phyloP scores from a whole-genome alignment of 768 basidiomycete genomes.

The Trichaptum fuscoviolaceum region DNA sequence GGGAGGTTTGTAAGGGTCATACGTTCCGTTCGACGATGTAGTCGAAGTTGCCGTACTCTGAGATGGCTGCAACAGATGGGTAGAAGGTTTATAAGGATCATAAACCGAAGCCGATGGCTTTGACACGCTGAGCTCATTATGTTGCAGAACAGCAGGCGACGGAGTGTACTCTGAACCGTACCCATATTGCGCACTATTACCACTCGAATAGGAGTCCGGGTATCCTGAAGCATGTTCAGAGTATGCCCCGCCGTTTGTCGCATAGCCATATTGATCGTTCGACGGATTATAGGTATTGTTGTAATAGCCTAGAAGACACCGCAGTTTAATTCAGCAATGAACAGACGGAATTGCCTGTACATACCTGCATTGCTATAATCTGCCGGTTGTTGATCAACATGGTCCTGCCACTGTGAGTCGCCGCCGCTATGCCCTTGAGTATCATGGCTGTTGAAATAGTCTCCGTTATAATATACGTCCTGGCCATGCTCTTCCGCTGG shows the following conservation, averaged over 20 bases:
- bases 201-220: neutral
- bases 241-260: neutral
- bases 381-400: neutral
- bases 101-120: slow-evolving; percentile 18
- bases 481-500: neutral
- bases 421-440: neutral
- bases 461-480: neutral
- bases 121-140: neutral
- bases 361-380: neutral
- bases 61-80: slow-evolving; percentile 17
- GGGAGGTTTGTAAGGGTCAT: slow-evolving; percentile 24
- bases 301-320: neutral
- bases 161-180: neutral
- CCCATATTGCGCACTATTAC: neutral
- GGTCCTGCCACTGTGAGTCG: neutral
- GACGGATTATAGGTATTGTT: neutral
- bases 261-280: neutral
- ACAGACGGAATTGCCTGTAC: neutral
- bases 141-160: neutral
- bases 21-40: slow-evolving; percentile 19
- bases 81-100: slow-evolving; percentile 33
- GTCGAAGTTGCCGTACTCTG: neutral
- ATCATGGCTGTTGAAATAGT: neutral
- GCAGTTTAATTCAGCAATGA: neutral
- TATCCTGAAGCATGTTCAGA: neutral